These are phyloP conservation scores for Apiospora marii DNA, from an alignment of 2,329 filamentous ascomycete genomes.

Conservation along the genomic window DNA sequence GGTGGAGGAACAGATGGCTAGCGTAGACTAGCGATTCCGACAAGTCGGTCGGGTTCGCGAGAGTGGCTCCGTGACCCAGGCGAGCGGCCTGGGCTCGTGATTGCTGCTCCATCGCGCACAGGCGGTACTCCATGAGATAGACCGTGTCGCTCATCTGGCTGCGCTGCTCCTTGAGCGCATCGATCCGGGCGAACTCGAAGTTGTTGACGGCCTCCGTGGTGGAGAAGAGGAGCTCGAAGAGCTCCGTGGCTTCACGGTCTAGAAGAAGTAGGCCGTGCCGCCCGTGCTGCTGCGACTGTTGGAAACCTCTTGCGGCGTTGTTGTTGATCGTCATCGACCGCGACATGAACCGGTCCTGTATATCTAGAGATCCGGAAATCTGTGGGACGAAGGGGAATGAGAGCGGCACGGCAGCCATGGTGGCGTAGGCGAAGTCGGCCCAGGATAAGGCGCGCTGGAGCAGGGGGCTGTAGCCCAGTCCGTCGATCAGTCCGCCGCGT, in stretches of 20 bases:
- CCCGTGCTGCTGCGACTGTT: neutral
- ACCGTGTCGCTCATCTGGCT: constrained; percentile 43
- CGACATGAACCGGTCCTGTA: constrained; percentile 39
- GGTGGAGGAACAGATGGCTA: constrained; percentile 42
- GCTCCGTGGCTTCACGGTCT: constrained; percentile 38
- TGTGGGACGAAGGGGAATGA: constrained; percentile 42
- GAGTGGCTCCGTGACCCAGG: neutral
- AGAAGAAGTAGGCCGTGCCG: constrained; percentile 35
- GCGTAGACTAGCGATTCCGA: constrained; percentile 41
- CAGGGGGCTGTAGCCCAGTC: constrained; percentile 40
- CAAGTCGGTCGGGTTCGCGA: constrained; percentile 34
- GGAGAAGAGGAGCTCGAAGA: constrained; percentile 42
- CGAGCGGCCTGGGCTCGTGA: constrained; percentile 32
- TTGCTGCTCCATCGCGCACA: constrained; percentile 40
- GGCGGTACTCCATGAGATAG: constrained; percentile 42
- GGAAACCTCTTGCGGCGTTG: constrained; percentile 1
- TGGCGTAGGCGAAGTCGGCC: constrained; percentile 45
- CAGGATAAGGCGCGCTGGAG: constrained; percentile 44
- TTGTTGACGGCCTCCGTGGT: constrained; percentile 40
- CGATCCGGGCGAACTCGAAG: constrained; percentile 43
- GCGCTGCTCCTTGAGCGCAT: constrained; percentile 38
- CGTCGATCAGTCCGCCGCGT: constrained; percentile 41
- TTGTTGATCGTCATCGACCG: constrained; percentile 36
- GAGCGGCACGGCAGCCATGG: constrained; percentile 39
- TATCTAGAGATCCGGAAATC: constrained; percentile 38